Evolutionary conservation across 2,329 filamentous ascomycete species (phyloP), one percentile per base, ranked within the genome.

Genomic region (Alternaria brassicae): DNA sequence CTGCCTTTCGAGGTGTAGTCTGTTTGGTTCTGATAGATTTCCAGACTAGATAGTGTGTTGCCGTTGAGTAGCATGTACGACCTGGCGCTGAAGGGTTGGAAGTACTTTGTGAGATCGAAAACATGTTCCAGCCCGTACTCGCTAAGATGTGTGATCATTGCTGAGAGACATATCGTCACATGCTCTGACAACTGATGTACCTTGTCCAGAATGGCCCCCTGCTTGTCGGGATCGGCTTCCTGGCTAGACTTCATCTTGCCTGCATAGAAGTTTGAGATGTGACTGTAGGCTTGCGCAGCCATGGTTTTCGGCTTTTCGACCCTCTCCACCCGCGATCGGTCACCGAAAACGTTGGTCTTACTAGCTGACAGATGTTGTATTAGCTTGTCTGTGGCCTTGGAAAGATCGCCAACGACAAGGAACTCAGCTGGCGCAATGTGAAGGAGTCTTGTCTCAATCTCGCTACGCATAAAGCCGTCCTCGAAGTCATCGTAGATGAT

Each of bases 401-500:
- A 95, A 13, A 98, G 85, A 13, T 95, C 88, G 13, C 95, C 95
- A 1, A 99, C 92, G 42, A 99, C 90, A 30, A 99, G 83, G 62
- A 99, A 92, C 77, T 99, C 95, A 78, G 93, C 97, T 0, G 95
- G 95, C 0, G 94, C 92, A 66, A 99, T 96, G 75, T 99, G 95
- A 28, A 99, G 82, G 25, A 99, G 81, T n/a, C 95, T 84, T 0
- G 95, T 99, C 80, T 99, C 95, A 32, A 99, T 91, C 75, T 99
- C 95, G 70, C 90, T 93, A 48, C 95, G 86, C 94, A 99, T 97
- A 79, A 98, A 98, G 2, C 94, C 93, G 72, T 99, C 95, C 69
- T 98, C 92, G 69, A 99, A 99, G 59, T 90, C 89, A 72, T 99
- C 95, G 71, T 97, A 96, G 56, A 98, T 90, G 69, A 99, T 92